Conservation (phyloP, 2,329 filamentous ascomycete genomes). For the Rosellinia necatrix region DNA sequence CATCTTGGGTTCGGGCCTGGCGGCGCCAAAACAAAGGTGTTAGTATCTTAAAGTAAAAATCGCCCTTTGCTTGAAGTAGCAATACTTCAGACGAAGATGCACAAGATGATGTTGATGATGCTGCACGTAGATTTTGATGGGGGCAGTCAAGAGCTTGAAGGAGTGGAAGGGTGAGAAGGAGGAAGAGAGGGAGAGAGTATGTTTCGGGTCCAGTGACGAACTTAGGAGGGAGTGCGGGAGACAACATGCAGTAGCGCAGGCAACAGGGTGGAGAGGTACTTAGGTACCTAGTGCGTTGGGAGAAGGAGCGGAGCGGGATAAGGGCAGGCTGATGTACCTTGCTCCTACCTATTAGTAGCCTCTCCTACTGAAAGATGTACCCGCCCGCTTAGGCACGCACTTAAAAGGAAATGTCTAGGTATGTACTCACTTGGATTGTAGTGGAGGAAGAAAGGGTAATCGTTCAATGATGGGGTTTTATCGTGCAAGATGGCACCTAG, state of each 20-base stretch:
- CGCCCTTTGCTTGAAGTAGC: not conserved
- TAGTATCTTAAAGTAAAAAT: not conserved
- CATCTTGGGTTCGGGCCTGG: slow-evolving; percentile 40
- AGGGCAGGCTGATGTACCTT: not conserved
- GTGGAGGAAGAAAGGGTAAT: too few species aligned
- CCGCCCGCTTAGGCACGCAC: too few species aligned
- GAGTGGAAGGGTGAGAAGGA: slow-evolving; percentile 4
- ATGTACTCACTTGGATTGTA: too few species aligned
- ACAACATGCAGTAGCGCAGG: slow-evolving; percentile 26
- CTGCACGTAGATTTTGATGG: slow-evolving; percentile 8
- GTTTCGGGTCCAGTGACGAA: slow-evolving; percentile 19
- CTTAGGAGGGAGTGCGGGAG: too few species aligned
- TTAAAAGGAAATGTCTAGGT: too few species aligned
- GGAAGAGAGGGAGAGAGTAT: slow-evolving; percentile 6
- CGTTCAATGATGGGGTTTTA: too few species aligned
- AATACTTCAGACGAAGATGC: not conserved
- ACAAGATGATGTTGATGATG: slow-evolving; percentile 12
- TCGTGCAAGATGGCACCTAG: too few species aligned
- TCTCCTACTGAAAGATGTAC: too few species aligned
- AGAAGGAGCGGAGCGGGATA: slow-evolving; percentile 21
- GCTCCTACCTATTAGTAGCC: too few species aligned
- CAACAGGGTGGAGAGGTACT: slow-evolving; percentile 12
- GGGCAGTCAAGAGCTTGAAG: not conserved
- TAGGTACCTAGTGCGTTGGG: not conserved
- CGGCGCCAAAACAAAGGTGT: slow-evolving; percentile 5